A percentile compares a stretch with the other conserved stretches of the same genome.
Evolutionary conservation across 2,329 filamentous ascomycete genomes (phyloP).

Genomic region (Sporothrix euskadiensis): DNA sequence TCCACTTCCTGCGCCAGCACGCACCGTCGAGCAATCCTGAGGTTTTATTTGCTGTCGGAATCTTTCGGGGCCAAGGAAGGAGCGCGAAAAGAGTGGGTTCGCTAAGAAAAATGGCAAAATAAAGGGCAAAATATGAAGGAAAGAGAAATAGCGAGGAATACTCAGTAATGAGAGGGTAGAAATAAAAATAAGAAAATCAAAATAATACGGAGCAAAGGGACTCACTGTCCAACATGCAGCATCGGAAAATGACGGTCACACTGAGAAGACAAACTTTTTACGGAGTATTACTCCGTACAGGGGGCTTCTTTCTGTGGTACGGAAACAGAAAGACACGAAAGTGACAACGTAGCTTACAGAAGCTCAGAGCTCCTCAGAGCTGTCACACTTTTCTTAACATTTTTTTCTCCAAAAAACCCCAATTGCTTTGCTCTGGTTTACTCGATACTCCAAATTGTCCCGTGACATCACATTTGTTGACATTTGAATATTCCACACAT

Average conservation of each 20-base stretch:
- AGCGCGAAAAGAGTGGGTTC: neutral
- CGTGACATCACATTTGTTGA: conserved; percentile 10
- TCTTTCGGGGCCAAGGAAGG: conserved; percentile 17
- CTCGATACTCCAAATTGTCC: neutral
- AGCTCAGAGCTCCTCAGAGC: neutral
- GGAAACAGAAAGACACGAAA: neutral
- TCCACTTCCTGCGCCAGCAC: conserved; percentile 19
- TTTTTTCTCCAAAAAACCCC: conserved; percentile 1
- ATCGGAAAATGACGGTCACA: neutral
- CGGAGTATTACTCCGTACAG: neutral
- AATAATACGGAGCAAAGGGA: conserved; percentile 15
- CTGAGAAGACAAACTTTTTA: neutral
- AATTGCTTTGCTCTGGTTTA: neutral
- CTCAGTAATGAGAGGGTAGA: neutral
- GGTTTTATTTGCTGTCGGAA: conserved; percentile 22
- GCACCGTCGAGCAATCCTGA: neutral
- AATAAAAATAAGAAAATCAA: neutral
- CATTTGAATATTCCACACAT: neutral
- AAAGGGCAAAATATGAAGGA: neutral
- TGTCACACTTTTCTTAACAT: neutral
- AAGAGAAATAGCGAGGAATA: neutral
- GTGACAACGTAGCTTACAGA: neutral
- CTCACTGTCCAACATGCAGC: neutral
- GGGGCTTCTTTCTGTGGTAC: neutral
- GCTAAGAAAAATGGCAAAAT: neutral